Evolutionary conservation across 331 rosid species (phyloP).

Genomic region (Prunus yedoensis): DNA sequence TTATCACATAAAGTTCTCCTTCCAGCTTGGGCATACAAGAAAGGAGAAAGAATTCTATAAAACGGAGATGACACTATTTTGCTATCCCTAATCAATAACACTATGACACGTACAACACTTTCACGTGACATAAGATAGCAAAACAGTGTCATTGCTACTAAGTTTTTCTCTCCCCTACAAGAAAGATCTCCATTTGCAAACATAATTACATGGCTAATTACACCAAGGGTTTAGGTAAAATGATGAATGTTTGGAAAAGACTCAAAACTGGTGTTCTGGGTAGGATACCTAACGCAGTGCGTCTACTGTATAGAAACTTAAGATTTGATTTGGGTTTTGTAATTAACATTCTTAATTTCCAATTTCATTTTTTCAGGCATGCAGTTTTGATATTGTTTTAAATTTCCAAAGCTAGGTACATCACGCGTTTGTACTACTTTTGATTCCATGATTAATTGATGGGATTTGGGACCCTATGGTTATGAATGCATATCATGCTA

Average conservation of each 20-base stretch:
- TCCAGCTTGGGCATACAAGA: neutral
- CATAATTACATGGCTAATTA: too few relatives aligned
- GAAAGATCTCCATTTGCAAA: too few relatives aligned
- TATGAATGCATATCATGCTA: neutral
- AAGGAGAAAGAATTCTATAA: neutral
- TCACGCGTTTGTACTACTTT: neutral
- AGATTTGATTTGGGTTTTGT: neutral
- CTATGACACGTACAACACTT: too few relatives aligned
- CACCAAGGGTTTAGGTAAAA: too few relatives aligned
- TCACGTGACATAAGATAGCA: too few relatives aligned
- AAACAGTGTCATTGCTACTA: too few relatives aligned
- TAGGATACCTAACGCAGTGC: neutral
- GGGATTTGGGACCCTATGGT: neutral
- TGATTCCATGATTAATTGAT: neutral
- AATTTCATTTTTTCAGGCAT: neutral
- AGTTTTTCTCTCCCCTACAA: too few relatives aligned
- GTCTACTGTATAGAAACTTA: neutral
- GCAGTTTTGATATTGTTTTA: neutral
- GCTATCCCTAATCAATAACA: too few relatives aligned
- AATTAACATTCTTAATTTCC: neutral
- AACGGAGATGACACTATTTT: neutral
- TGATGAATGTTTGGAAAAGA: neutral
- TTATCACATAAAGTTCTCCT: slow-evolving; percentile 39
- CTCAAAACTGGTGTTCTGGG: neutral
- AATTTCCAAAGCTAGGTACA: neutral